Evolutionary conservation across 768 basidiomycete genomes (phyloP).

Genomic region (Boletus rufocinnamomeus): DNA sequence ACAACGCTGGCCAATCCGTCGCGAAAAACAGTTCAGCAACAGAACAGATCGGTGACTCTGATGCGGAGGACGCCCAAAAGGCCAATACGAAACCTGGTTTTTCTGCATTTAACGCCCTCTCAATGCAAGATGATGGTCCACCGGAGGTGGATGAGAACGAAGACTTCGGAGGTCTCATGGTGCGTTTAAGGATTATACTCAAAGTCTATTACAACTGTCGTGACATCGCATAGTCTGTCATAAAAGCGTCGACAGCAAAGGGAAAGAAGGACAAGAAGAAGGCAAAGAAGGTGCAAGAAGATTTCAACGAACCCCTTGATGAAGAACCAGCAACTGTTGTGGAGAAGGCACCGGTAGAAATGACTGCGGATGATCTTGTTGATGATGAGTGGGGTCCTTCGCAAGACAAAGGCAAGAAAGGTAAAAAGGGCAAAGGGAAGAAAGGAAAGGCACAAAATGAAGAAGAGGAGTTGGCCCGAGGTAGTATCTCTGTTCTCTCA

Average conservation of each 20-base stretch:
- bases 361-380: slow-evolving; percentile 70
- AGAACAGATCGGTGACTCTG: slow-evolving; percentile 37
- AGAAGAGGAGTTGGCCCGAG: slow-evolving; percentile 9
- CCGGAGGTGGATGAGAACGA: slow-evolving; percentile 58
- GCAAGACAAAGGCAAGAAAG: slow-evolving; percentile 26
- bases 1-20: slow-evolving; percentile 61
- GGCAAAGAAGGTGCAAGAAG: slow-evolving; percentile 38
- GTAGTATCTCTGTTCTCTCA: slow-evolving; percentile 7
- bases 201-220: neutral
- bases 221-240: slow-evolving; percentile 49
- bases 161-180: slow-evolving; percentile 79
- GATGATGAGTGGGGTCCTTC: slow-evolving; percentile 72
- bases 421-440: slow-evolving; percentile 25
- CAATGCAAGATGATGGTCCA: slow-evolving; percentile 45
- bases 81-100: slow-evolving; percentile 40
- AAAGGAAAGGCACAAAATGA: slow-evolving; percentile 25
- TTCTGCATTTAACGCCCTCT: slow-evolving; percentile 51
- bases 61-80: slow-evolving; percentile 42
- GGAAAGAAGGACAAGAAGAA: slow-evolving; percentile 60
- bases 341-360: slow-evolving; percentile 47
- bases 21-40: slow-evolving; percentile 41
- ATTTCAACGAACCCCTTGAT: slow-evolving; percentile 34
- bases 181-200: slow-evolving; percentile 34
- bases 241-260: slow-evolving; percentile 56
- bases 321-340: slow-evolving; percentile 26